phyloP scores from a whole-genome alignment of 495 filamentous ascomycete species.

The Glonium stellatum region DNA sequence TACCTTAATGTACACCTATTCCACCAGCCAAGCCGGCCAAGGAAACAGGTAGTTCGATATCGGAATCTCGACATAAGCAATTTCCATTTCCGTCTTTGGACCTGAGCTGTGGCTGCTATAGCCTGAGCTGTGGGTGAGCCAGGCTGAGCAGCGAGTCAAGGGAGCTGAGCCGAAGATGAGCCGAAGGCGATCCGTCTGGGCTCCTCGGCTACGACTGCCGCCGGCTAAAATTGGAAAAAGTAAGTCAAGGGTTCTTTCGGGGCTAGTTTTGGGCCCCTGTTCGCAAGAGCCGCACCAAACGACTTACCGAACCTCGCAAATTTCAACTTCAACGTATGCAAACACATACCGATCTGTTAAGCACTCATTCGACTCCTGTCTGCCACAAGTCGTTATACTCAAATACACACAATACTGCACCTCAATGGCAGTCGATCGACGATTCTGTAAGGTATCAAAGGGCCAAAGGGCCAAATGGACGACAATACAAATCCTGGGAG shows the following conservation, averaged over 20 bases:
- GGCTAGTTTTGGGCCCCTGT: background rate
- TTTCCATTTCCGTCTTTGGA: background rate
- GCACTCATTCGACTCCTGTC: conserved; percentile 7
- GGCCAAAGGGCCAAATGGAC: background rate
- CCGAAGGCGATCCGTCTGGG: background rate
- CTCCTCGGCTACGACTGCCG: background rate
- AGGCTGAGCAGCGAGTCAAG: too few species aligned
- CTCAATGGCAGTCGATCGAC: conserved; percentile 4
- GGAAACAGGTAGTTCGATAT: background rate
- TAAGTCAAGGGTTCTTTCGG: too few species aligned
- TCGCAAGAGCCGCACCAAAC: background rate
- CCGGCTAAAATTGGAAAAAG: background rate
- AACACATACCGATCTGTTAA: conserved; percentile 6
- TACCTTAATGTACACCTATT: too few species aligned
- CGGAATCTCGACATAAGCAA: background rate
- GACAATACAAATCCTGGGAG: background rate
- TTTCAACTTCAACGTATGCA: conserved; percentile 4
- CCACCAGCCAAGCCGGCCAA: too few species aligned
- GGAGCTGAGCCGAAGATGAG: background rate
- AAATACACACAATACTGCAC: conserved; percentile 5
- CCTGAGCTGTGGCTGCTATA: background rate
- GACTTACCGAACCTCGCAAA: background rate
- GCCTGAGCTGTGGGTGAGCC: background rate
- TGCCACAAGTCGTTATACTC: conserved; percentile 7
- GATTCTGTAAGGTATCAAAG: background rate